Conservation (phyloP, 2,329 filamentous ascomycete species). For the Sclerotinia borealis region DNA sequence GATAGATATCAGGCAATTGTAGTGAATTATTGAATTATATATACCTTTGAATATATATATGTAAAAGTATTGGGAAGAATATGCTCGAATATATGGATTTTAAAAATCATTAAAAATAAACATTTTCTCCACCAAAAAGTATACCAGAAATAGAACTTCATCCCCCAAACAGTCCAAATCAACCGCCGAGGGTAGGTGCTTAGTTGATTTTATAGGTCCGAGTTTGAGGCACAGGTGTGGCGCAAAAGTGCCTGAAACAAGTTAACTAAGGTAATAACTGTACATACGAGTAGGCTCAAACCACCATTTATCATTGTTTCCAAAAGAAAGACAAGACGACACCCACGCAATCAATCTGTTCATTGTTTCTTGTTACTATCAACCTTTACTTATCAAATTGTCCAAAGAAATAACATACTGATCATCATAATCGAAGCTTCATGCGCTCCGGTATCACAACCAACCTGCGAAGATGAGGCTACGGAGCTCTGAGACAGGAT, state of each 20-base stretch:
- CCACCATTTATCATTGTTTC: slow-evolving; percentile 3
- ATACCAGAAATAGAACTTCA: not conserved
- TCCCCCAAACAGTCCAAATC: not conserved
- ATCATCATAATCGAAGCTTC: slow-evolving; percentile 25
- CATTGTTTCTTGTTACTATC: not conserved
- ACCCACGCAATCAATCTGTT: slow-evolving; percentile 12
- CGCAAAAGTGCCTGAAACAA: slow-evolving; percentile 11
- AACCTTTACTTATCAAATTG: not conserved
- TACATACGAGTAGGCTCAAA: not conserved
- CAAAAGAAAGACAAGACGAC: no score
- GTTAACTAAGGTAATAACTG: not conserved
- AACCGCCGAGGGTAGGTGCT: not conserved
- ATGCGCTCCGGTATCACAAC: slow-evolving; percentile 26
- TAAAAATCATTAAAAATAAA: not conserved
- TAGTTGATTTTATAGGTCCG: slow-evolving; percentile 3
- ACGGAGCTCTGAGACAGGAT: slow-evolving; percentile 22
- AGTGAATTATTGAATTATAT: no score
- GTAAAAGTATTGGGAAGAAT: not conserved
- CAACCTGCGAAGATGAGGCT: slow-evolving; percentile 32
- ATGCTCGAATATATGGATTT: not conserved
- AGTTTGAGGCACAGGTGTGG: slow-evolving; percentile 9
- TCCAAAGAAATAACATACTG: not conserved
- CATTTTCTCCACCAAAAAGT: not conserved
- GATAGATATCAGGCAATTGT: not conserved
- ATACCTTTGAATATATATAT: no score